Evolutionary conservation across 1,284 basidiomycete genomes (phyloP).

Genomic region (Laetiporus sulphureus): DNA sequence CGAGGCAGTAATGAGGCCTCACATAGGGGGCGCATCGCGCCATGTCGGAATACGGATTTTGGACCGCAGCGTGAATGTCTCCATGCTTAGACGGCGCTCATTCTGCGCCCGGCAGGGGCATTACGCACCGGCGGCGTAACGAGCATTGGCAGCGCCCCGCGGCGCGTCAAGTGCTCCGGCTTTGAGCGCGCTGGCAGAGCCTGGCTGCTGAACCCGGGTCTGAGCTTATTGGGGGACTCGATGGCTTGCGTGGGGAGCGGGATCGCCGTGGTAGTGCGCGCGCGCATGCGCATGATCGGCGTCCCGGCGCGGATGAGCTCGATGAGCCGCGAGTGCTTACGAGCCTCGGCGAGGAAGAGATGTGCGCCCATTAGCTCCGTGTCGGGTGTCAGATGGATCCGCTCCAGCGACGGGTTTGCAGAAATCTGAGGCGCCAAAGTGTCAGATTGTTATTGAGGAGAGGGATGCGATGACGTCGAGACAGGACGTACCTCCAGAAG

Average conservation of each 20-base stretch:
- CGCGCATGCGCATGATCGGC: slow-evolving; percentile 8
- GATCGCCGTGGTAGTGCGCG: slow-evolving; percentile 1
- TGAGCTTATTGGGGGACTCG: neutral
- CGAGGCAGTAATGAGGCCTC: no score
- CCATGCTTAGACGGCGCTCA: neutral
- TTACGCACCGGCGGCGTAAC: neutral
- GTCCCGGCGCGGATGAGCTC: slow-evolving; percentile 23
- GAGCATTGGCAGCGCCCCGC: neutral
- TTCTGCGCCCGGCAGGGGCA: neutral
- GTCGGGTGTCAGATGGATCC: slow-evolving; percentile 20
- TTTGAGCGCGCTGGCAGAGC: neutral
- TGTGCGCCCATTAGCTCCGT: slow-evolving; percentile 20
- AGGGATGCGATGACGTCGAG: neutral
- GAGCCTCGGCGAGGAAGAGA: slow-evolving; percentile 23
- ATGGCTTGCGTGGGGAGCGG: neutral
- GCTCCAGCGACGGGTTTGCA: slow-evolving; percentile 20
- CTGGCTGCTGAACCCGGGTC: neutral
- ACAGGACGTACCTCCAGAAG: slow-evolving; percentile 19
- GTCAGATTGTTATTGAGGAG: no score
- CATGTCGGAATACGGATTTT: no score
- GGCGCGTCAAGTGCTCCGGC: neutral
- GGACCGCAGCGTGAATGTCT: no score
- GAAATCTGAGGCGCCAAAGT: slow-evolving; percentile 18
- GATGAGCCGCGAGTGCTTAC: slow-evolving; percentile 22
- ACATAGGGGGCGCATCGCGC: no score